Base-by-base conservation (phyloP, 768 basidiomycete species). In the Ramaria sp. region DNA sequence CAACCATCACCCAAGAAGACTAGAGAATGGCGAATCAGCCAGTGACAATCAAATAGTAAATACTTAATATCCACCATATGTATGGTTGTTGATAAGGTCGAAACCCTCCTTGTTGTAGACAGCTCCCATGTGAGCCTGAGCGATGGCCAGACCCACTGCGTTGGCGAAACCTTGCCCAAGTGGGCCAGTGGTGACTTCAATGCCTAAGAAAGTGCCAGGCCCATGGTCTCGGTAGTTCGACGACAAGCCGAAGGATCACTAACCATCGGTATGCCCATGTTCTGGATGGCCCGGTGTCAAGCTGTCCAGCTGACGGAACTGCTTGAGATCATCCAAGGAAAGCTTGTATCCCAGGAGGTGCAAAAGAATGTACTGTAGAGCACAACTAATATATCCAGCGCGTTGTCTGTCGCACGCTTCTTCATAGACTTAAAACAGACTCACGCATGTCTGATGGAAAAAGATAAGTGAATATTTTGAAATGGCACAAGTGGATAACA, bases 261-360 rank as follows among this genome's bases (percentile, higher is more conserved):
- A 68, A 75, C 84, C 84, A 57, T 82, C 79, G 17, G 86, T 86
- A 64, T 85, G 81, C 56, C 77, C 73, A 54, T 75, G 66, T 67
- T 97, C 94, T 10, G 93, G 94, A 74, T 97, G 93, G 63, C 93
- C 93, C 31, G 94, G 94, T 46, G 93, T 95, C 68, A 84, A 75
- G 34, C 91, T 93, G 64, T 82, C 86, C 59, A 95, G 66, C 69
- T 95, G 93, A 67, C 93, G 87, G 84, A 97, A 97, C 30, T 77
- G 71, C 74, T 95, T 92, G 62, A 96, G 81, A 71, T 97, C 94
- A 59, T 95, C 90, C 72, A 96, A 72, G 54, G 90, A 83, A 56
- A 96, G 77, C 68, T 93, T 85, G 78, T 95, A 96, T 34, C 94
- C 94, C 56, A 90, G 71, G 57, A 97, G 82, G 68, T 96, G 94